Evolutionary conservation across 2,329 filamentous ascomycete genomes (phyloP).

Genomic region (Aspergillus hortae): DNA sequence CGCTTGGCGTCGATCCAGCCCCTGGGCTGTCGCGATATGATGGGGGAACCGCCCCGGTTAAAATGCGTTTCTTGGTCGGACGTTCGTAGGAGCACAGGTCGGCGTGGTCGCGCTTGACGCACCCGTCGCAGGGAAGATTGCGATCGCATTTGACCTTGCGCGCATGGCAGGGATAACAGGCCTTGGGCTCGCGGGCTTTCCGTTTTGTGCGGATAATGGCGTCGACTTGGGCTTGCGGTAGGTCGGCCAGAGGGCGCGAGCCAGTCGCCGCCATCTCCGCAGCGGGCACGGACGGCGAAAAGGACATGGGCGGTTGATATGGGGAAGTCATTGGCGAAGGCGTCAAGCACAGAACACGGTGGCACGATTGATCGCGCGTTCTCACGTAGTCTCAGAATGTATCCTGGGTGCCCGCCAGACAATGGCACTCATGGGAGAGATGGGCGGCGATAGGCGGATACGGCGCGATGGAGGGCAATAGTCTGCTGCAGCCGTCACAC

Average conservation of each 20-base stretch:
- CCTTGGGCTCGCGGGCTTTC: conserved; percentile 47
- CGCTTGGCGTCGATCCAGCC: conserved; percentile 8
- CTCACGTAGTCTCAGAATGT: not conserved
- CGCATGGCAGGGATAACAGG: conserved; percentile 45
- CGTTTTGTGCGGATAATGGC: conserved; percentile 47
- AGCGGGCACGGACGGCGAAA: conserved; percentile 23
- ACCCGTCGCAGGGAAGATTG: conserved; percentile 47
- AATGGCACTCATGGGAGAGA: not conserved
- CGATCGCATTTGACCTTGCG: conserved; percentile 50
- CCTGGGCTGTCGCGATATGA: conserved; percentile 21
- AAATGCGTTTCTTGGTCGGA: conserved; percentile 43
- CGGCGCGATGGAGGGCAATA: not conserved
- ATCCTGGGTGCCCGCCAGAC: not conserved
- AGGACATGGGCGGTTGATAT: conserved; percentile 26
- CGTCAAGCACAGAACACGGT: not conserved
- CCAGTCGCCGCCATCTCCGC: conserved; percentile 22
- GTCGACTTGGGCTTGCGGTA: conserved; percentile 45
- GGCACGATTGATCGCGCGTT: not conserved
- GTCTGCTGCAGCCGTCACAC: not conserved
- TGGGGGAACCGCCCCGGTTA: conserved; percentile 19
- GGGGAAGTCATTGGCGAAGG: conserved; percentile 25
- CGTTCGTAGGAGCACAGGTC: conserved; percentile 49
- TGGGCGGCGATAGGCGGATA: not conserved
- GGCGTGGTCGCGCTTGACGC: conserved; percentile 48
- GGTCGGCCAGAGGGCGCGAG: conserved; percentile 33